Evolutionary conservation across 2,329 filamentous ascomycete genomes (phyloP).

Genomic region (Trichoderma breve): DNA sequence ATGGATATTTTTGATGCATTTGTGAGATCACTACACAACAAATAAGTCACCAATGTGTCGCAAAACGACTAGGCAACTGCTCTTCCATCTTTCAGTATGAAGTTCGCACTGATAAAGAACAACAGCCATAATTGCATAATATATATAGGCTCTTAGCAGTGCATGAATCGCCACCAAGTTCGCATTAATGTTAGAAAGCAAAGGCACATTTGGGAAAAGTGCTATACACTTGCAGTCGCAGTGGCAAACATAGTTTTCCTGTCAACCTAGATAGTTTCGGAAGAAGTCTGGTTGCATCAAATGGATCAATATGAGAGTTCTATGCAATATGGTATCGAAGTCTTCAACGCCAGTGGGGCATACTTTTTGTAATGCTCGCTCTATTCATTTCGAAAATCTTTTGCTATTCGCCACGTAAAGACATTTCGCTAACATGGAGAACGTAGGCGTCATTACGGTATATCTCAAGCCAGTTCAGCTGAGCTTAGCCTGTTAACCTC

Average conservation of each 20-base stretch:
- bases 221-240: neutral
- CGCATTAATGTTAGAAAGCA: neutral
- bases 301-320: neutral
- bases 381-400: neutral
- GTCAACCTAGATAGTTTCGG: neutral
- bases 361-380: neutral
- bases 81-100: neutral
- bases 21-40: neutral
- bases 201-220: neutral
- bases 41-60: neutral
- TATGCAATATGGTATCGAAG: neutral
- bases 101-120: neutral
- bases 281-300: neutral
- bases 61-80: neutral
- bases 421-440: neutral
- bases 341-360: neutral
- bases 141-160: neutral
- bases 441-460: neutral
- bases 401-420: neutral
- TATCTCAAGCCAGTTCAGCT: neutral
- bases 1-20: neutral
- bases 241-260: neutral
- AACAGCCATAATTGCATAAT: neutral
- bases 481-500: neutral
- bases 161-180: neutral